phyloP scores from a whole-genome alignment of 768 basidiomycete species.

The Boletus vinaceobasis region DNA sequence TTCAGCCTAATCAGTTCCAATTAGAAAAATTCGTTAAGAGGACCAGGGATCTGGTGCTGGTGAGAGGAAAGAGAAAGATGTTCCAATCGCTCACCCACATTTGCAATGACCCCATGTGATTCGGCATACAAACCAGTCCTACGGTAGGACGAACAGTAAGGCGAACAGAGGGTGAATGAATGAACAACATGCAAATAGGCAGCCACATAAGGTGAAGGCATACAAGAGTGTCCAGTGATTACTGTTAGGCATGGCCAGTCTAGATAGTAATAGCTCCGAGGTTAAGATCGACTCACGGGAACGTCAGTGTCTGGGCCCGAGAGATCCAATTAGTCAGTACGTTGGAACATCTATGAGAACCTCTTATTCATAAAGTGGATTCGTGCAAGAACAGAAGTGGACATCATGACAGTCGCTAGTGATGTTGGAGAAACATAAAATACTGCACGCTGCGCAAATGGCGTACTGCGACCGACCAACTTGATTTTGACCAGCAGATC shows the following conservation, averaged over 20 bases:
- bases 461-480: background rate
- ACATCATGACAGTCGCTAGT: background rate
- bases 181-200: background rate
- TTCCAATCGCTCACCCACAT: conserved; percentile 44
- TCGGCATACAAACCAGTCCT: conserved; percentile 88
- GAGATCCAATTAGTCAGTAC: conserved; percentile 2
- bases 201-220: conserved; percentile 17
- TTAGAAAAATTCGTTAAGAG: background rate
- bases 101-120: conserved; percentile 85
- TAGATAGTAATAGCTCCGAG: background rate
- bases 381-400: background rate
- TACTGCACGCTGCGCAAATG: background rate
- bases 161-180: background rate
- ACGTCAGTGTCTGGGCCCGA: conserved; percentile 66
- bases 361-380: background rate
- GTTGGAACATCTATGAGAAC: background rate
- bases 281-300: conserved; percentile 57
- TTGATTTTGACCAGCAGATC: background rate
- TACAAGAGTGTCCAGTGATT: conserved; percentile 90
- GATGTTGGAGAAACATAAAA: background rate
- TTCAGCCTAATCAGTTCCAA: background rate
- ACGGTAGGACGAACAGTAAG: background rate
- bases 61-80: background rate
- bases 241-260: conserved; percentile 33
- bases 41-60: background rate